phyloP scores from a whole-genome alignment of 352 stramenopile genomes.

The Phytophthora meadii region DNA sequence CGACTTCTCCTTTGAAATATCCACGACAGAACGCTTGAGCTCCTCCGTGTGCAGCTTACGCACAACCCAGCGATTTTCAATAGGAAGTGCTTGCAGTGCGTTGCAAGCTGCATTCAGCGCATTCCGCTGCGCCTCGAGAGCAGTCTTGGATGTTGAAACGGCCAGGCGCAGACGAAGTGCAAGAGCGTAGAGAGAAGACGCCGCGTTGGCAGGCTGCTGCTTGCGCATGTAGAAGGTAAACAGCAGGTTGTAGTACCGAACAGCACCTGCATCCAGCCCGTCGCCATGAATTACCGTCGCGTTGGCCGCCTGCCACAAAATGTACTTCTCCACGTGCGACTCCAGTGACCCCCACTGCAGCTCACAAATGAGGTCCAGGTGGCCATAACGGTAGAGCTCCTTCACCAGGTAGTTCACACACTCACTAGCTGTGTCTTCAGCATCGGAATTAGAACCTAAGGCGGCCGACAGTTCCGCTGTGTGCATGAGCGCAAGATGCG shows the following conservation, averaged over 20 bases:
- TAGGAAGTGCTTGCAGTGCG: conserved; percentile 47
- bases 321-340: conserved; percentile 68
- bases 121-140: conserved; percentile 68
- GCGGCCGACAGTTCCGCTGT: conserved; percentile 54
- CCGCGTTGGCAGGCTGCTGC: conserved; percentile 69
- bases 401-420: conserved; percentile 81
- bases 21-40: conserved; percentile 22
- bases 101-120: conserved; percentile 60
- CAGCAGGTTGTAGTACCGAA: conserved; percentile 75
- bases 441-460: conserved; percentile 4
- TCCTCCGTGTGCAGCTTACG: conserved; percentile 78
- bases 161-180: conserved; percentile 56
- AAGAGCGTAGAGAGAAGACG: conserved; percentile 64
- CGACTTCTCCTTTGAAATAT: conserved; percentile 14
- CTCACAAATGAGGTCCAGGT: conserved; percentile 75
- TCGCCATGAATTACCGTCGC: conserved; percentile 52
- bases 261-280: conserved; percentile 48
- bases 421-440: conserved; percentile 58
- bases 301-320: conserved; percentile 79
- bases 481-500: conserved; percentile 79
- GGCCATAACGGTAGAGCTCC: conserved; percentile 70
- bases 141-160: conserved; percentile 41
- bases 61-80: conserved; percentile 69
- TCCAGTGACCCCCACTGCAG: conserved; percentile 73
- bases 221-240: conserved; percentile 74